A percentile compares a stretch with the other conserved stretches of the same genome.
These are phyloP conservation scores for Blastobotrys persicus DNA, from an alignment of 1,139 yeast species.

Conservation along the genomic window DNA sequence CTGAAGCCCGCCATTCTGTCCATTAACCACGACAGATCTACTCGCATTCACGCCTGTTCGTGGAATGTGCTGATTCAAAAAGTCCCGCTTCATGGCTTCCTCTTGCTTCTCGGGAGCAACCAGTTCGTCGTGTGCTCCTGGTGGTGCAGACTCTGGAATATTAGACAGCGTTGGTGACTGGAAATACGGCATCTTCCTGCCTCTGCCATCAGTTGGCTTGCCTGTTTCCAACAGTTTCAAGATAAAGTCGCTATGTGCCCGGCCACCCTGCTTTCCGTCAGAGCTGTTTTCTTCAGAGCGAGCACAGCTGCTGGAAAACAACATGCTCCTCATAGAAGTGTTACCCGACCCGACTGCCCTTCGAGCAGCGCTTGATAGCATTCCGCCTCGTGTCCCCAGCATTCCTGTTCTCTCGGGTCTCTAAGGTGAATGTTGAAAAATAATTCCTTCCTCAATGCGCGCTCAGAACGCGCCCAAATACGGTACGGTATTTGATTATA, in stretches of 20 bases:
- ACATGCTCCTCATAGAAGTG: neutral
- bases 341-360: too few species aligned
- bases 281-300: neutral
- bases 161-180: conserved; percentile 1
- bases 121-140: conserved; percentile 8
- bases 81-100: conserved; percentile 4
- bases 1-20: conserved; percentile 24
- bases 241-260: neutral
- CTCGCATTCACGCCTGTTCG: conserved; percentile 39
- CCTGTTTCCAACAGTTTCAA: neutral
- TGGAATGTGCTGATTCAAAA: conserved; percentile 22
- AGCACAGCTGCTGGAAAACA: neutral
- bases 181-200: neutral
- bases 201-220: neutral
- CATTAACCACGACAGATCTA: conserved; percentile 32
- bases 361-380: too few species aligned
- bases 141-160: neutral
- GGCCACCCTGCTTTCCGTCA: neutral
- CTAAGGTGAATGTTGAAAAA: neutral
- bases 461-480: neutral
- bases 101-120: conserved; percentile 5
- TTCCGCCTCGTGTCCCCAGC: neutral
- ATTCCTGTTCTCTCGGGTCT: neutral
- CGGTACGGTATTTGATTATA: too few species aligned
- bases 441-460: neutral